Percentiles rank a stretch among this genome's conserved stretches.
Conservation (phyloP, 768 basidiomycete genomes). For the Pleurotus cornucopiae region DNA sequence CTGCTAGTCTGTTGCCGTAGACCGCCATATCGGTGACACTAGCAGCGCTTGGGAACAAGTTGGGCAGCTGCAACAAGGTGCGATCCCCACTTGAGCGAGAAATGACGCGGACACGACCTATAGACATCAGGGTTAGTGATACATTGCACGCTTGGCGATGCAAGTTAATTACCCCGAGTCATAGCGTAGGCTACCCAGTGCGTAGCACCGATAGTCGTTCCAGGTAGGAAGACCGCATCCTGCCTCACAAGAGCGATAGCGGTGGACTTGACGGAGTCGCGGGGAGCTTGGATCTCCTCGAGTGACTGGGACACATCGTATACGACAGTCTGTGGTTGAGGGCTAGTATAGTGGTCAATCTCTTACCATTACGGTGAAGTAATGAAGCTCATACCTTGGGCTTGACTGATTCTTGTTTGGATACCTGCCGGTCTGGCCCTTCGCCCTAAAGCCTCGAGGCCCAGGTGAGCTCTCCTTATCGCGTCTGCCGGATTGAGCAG, state of each 20-base stretch:
- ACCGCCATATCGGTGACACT: conserved; percentile 86
- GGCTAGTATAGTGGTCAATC: conserved; percentile 27
- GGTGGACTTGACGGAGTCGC: conserved; percentile 80
- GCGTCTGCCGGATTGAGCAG: conserved; percentile 29
- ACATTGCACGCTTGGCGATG: neutral
- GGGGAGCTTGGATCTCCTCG: conserved; percentile 71
- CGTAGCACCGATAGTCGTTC: conserved; percentile 85
- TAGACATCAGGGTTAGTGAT: conserved; percentile 5
- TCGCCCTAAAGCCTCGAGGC: conserved; percentile 41
- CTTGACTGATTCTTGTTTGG: conserved; percentile 47
- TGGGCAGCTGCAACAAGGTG: conserved; percentile 73
- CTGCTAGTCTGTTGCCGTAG: conserved; percentile 75
- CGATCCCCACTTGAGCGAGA: conserved; percentile 86
- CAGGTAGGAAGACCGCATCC: conserved; percentile 78
- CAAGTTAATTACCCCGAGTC: conserved; percentile 58
- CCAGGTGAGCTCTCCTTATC: conserved; percentile 74
- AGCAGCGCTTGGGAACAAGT: conserved; percentile 54
- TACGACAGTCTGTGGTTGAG: conserved; percentile 62
- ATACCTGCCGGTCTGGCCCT: conserved; percentile 31
- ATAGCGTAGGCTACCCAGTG: conserved; percentile 93
- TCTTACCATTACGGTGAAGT: neutral
- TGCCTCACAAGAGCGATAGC: conserved; percentile 87
- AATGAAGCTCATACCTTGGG: conserved; percentile 42
- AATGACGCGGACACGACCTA: conserved; percentile 82
- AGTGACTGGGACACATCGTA: conserved; percentile 73